A percentile compares a stretch with the other conserved stretches of the same genome.
Conservation (phyloP, 2,329 filamentous ascomycete genomes). For the Coleophoma eucalyptorum region DNA sequence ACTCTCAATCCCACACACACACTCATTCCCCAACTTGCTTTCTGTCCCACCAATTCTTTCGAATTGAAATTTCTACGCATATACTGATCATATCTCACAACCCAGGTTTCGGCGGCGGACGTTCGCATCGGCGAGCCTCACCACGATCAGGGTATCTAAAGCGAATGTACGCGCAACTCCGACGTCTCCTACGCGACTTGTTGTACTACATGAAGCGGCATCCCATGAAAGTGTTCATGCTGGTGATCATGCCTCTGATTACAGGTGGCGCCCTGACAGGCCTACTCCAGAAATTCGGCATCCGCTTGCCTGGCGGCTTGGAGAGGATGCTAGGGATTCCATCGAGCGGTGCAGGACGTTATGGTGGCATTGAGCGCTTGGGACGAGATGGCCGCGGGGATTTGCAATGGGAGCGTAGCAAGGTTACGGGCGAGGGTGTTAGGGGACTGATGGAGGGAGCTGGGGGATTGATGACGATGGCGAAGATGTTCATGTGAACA, state of each 20-base stretch:
- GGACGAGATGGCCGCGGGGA: constrained; percentile 15
- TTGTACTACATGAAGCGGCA: constrained; percentile 77
- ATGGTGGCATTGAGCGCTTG: constrained; percentile 25
- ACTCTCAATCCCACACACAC: no score
- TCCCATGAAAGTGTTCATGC: constrained; percentile 82
- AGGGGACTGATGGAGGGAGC: constrained; percentile 21
- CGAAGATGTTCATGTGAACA: constrained; percentile 28
- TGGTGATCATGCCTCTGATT: constrained; percentile 83
- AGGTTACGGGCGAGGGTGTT: constrained; percentile 6
- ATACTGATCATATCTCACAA: no score
- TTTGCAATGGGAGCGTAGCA: constrained; percentile 5
- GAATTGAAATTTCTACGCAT: no score
- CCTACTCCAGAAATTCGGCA: constrained; percentile 73
- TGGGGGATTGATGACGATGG: constrained; percentile 23
- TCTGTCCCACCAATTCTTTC: no score
- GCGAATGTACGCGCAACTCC: constrained; percentile 70
- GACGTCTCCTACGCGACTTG: constrained; percentile 75
- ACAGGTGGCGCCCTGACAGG: constrained; percentile 79
- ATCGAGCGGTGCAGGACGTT: constrained; percentile 39
- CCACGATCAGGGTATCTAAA: constrained; percentile 77
- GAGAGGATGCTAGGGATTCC: constrained; percentile 53
- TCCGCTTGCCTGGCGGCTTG: constrained; percentile 66
- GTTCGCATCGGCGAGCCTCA: constrained; percentile 73
- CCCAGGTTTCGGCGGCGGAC: constrained; percentile 27
- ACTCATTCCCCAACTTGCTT: no score